Percentiles rank a stretch among this genome's conserved stretches.
Evolutionary conservation across 1,139 yeast genomes (phyloP).

Genomic region (Petasospora rhodanensis): DNA sequence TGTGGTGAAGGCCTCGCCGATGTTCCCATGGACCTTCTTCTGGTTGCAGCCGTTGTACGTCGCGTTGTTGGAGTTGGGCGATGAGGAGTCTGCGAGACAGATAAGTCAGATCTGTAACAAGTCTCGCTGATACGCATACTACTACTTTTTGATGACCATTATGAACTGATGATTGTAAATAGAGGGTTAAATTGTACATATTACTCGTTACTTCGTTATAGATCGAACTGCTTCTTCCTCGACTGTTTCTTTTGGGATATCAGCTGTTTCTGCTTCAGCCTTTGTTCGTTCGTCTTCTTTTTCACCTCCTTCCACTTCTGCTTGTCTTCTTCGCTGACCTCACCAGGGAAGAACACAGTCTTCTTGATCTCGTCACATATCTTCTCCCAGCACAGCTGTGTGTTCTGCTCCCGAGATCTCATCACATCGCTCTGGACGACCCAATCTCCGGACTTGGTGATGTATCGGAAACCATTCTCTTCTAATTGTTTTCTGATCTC

Average conservation of each 20-base stretch:
- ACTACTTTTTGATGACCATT: too few species aligned
- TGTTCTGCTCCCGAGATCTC: slow-evolving; percentile 56
- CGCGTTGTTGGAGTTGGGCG: slow-evolving; percentile 49
- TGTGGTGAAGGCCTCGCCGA: slow-evolving; percentile 60
- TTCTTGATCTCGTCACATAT: slow-evolving; percentile 49
- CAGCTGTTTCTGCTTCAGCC: slow-evolving; percentile 49
- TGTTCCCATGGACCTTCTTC: slow-evolving; percentile 68
- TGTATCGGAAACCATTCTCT: slow-evolving; percentile 42
- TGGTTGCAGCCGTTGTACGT: slow-evolving; percentile 45
- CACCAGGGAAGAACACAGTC: slow-evolving; percentile 45
- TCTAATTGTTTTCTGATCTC: slow-evolving; percentile 43
- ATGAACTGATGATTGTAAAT: too few species aligned
- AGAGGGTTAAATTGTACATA: slow-evolving; percentile 2
- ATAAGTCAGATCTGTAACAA: slow-evolving; percentile 32
- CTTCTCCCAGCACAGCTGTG: slow-evolving; percentile 56
- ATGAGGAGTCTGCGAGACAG: slow-evolving; percentile 34
- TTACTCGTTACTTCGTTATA: too few species aligned
- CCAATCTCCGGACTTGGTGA: slow-evolving; percentile 48
- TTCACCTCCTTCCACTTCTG: slow-evolving; percentile 53
- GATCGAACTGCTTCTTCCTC: too few species aligned
- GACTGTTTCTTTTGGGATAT: slow-evolving; percentile 48
- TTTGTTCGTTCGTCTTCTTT: slow-evolving; percentile 41
- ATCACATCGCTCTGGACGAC: slow-evolving; percentile 53
- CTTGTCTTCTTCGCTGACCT: slow-evolving; percentile 43
- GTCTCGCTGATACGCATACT: background rate